phyloP scores from a whole-genome alignment of 352 stramenopile species.

The Phytophthora cactorum region DNA sequence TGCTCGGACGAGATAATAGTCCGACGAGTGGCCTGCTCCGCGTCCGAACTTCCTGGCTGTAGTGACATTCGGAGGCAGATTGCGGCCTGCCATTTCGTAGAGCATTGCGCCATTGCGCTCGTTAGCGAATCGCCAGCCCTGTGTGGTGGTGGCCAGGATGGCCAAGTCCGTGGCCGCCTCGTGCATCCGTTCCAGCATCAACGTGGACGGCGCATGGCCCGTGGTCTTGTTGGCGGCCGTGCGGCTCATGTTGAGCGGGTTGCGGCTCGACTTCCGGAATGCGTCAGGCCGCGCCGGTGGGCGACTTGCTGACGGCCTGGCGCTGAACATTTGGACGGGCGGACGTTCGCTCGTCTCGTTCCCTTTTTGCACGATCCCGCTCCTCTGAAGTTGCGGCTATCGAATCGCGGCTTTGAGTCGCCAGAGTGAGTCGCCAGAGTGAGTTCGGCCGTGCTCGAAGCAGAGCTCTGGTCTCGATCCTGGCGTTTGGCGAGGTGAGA shows the following conservation, averaged over 20 bases:
- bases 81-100: constrained; percentile 66
- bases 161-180: constrained; percentile 64
- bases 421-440: constrained; percentile 4
- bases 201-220: constrained; percentile 56
- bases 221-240: constrained; percentile 54
- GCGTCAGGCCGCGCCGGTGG: constrained; percentile 15
- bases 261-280: constrained; percentile 53
- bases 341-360: constrained; percentile 28
- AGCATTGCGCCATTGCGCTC: constrained; percentile 62
- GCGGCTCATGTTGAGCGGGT: constrained; percentile 57
- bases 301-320: constrained; percentile 20
- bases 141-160: constrained; percentile 46
- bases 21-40: constrained; percentile 52
- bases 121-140: constrained; percentile 57
- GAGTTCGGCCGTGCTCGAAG: neutral
- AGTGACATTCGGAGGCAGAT: constrained; percentile 46
- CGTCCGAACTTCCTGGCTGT: constrained; percentile 57
- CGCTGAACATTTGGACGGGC: constrained; percentile 41
- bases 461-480: constrained; percentile 22
- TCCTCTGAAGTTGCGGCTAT: constrained; percentile 20
- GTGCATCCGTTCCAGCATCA: constrained; percentile 70
- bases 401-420: constrained; percentile 11
- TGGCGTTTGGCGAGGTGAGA: constrained; percentile 7
- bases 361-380: constrained; percentile 28
- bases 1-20: constrained; percentile 72